phyloP scores from a whole-genome alignment of 345 rosid species.

The Pistacia integerrima region DNA sequence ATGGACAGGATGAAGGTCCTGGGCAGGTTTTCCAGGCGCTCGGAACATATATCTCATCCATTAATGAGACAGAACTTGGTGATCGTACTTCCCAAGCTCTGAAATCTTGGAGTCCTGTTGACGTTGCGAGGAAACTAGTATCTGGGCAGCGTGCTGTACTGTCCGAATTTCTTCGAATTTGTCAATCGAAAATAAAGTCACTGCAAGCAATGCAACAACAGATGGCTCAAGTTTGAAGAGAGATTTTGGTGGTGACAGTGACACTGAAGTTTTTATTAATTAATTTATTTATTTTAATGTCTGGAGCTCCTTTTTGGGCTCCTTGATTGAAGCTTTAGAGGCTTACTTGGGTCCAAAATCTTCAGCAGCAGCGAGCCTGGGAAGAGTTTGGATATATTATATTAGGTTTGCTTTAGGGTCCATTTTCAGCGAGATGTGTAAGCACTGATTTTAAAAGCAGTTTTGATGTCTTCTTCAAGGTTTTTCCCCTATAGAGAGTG shows the following conservation, averaged over 20 bases:
- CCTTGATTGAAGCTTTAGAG: no score
- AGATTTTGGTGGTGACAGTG: background rate
- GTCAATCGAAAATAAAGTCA: constrained; percentile 63
- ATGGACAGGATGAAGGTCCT: constrained; percentile 55
- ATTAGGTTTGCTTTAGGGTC: background rate
- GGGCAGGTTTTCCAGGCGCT: constrained; percentile 64
- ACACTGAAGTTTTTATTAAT: background rate
- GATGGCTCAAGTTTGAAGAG: constrained; percentile 50
- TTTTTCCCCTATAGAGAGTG: background rate
- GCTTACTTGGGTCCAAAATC: background rate
- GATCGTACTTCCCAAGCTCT: constrained; percentile 55
- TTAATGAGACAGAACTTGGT: constrained; percentile 56
- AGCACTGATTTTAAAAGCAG: constrained; percentile 5
- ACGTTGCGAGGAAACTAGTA: constrained; percentile 58
- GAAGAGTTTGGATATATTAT: background rate
- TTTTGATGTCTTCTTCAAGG: constrained; percentile 3
- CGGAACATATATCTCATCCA: constrained; percentile 42
- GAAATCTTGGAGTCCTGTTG: constrained; percentile 61
- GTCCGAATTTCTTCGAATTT: constrained; percentile 55
- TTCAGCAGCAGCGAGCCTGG: background rate
- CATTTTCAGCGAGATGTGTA: constrained; percentile 9
- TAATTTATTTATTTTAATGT: background rate
- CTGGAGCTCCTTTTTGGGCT: background rate
- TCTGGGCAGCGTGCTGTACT: constrained; percentile 43
- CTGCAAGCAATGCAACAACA: constrained; percentile 59